phyloP scores from a whole-genome alignment of 129 eudicot genomes.

The Pulicaria dysenterica region DNA sequence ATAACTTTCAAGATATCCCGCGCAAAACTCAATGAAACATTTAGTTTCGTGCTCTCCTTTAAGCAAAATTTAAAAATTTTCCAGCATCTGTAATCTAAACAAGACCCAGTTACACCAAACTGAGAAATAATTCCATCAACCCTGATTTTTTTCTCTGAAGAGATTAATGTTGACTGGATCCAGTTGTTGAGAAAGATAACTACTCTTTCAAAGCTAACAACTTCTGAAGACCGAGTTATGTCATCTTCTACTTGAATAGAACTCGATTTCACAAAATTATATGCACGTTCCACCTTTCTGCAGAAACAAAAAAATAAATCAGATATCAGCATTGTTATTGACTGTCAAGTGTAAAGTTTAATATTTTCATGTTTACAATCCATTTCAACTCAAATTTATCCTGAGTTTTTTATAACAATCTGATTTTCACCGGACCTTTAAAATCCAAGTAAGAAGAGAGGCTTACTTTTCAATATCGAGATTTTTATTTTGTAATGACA shows the following conservation, averaged over 20 bases:
- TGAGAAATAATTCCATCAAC: constrained; percentile 38
- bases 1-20: constrained; percentile 70
- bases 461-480: constrained; percentile 45
- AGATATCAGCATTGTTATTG: neutral
- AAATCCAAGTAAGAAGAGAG: neutral
- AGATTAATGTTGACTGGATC: constrained; percentile 72
- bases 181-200: constrained; percentile 62
- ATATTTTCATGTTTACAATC: neutral
- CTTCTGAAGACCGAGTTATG: constrained; percentile 34
- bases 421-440: no score
- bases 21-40: constrained; percentile 49
- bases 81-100: constrained; percentile 84
- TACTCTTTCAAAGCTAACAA: constrained; percentile 56
- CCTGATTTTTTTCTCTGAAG: constrained; percentile 67
- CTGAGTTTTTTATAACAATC: no score
- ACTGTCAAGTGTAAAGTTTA: neutral
- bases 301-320: constrained; percentile 18
- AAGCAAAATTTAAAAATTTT: constrained; percentile 67
- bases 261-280: constrained; percentile 57
- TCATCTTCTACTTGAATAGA: constrained; percentile 40
- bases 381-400: constrained; percentile 9
- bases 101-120: constrained; percentile 44
- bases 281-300: constrained; percentile 82
- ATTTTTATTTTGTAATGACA: constrained; percentile 55
- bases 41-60: constrained; percentile 54